These are phyloP conservation scores for Echria macrotheca DNA, from an alignment of 495 filamentous ascomycete species.

Conservation along the genomic window DNA sequence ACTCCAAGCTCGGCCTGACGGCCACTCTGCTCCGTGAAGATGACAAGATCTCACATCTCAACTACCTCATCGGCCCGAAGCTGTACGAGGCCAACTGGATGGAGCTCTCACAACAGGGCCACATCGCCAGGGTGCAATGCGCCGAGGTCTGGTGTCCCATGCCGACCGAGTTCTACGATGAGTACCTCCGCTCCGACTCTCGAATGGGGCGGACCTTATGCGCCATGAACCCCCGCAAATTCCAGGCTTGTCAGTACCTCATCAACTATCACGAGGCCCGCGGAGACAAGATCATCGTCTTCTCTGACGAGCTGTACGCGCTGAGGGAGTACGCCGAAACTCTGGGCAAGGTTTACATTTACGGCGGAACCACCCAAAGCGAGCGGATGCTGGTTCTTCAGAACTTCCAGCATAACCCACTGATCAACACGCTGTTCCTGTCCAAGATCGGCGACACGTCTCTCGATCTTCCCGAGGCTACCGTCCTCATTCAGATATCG, in stretches of 20 bases:
- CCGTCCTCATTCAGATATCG: constrained; percentile 96
- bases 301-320: constrained; percentile 97
- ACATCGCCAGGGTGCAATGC: constrained; percentile 96
- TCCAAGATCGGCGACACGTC: constrained; percentile 98
- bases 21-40: constrained; percentile 94
- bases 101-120: constrained; percentile 93
- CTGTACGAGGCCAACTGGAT: constrained; percentile 99
- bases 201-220: constrained; percentile 68
- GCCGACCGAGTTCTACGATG: constrained; percentile 95
- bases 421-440: constrained; percentile 93
- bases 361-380: constrained; percentile 76
- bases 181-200: constrained; percentile 61
- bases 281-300: constrained; percentile 98
- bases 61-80: constrained; percentile 96
- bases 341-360: constrained; percentile 87
- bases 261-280: constrained; percentile 96
- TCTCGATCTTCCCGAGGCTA: constrained; percentile 92
- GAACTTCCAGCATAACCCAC: constrained; percentile 93
- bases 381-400: constrained; percentile 88
- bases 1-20: constrained; percentile 94
- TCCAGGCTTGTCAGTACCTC: constrained; percentile 92
- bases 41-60: constrained; percentile 95
- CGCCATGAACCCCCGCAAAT: constrained; percentile 97
- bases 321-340: constrained; percentile 79
- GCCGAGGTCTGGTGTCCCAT: constrained; percentile 99